These are phyloP conservation scores for Dalbergia oliveri DNA, from an alignment of 306 rosid genomes.

Conservation along the genomic window DNA sequence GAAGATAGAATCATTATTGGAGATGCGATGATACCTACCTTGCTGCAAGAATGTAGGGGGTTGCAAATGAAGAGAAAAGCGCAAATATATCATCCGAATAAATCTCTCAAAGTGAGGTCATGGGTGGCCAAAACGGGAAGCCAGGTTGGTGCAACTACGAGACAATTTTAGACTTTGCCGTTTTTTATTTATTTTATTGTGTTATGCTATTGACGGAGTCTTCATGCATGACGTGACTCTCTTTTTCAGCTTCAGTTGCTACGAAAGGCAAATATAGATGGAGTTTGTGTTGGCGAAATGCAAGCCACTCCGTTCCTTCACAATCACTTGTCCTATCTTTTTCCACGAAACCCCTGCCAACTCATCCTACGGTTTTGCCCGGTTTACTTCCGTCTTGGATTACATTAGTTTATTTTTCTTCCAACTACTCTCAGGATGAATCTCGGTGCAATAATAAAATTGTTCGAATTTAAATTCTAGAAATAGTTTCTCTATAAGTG, in stretches of 20 bases:
- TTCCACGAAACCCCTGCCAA: not conserved
- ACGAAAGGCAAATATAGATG: not conserved
- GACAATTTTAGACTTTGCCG: slow-evolving; percentile 51
- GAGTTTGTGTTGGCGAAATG: slow-evolving; percentile 49
- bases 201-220: slow-evolving; percentile 51
- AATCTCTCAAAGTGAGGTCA: slow-evolving; percentile 45
- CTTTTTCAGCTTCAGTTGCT: slow-evolving; percentile 38
- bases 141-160: slow-evolving; percentile 49
- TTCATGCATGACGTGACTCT: not conserved
- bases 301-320: slow-evolving; percentile 60
- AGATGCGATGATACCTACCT: slow-evolving; percentile 59
- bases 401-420: not conserved
- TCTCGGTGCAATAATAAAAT: no score
- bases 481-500: no score
- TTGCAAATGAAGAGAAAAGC: slow-evolving; percentile 35
- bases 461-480: no score
- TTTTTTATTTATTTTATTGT: slow-evolving; percentile 33
- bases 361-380: not conserved
- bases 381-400: not conserved
- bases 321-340: not conserved
- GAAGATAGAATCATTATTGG: not conserved
- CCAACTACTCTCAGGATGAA: not conserved
- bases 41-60: slow-evolving; percentile 52
- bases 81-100: slow-evolving; percentile 52
- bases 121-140: slow-evolving; percentile 44